Evolutionary conservation across 129 eudicot species (phyloP).

Genomic region (Tanacetum coccineum): DNA sequence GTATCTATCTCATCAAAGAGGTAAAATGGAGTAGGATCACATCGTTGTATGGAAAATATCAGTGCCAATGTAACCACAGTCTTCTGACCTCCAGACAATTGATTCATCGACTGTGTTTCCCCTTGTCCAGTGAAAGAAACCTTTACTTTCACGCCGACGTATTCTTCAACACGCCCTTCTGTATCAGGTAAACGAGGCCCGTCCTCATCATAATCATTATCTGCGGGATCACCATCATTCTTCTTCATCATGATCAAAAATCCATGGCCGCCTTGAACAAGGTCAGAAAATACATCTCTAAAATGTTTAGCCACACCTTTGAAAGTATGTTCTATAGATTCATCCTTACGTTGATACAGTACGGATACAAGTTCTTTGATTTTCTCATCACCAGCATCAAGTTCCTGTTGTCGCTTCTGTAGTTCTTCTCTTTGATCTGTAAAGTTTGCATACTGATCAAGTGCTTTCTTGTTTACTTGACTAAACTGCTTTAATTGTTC

Average conservation of each 20-base stretch:
- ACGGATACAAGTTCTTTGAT: slow-evolving; percentile 84
- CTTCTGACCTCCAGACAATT: slow-evolving; percentile 98
- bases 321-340: slow-evolving; percentile 96
- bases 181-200: slow-evolving; percentile 60
- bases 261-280: slow-evolving; percentile 98
- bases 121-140: slow-evolving; percentile 99
- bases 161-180: slow-evolving; percentile 93
- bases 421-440: slow-evolving; percentile 95
- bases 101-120: slow-evolving; percentile 98
- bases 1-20: slow-evolving; percentile 99
- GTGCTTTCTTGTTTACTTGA: slow-evolving; percentile 99
- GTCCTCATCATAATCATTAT: slow-evolving; percentile 83
- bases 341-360: slow-evolving; percentile 93
- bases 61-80: slow-evolving; percentile 92
- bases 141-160: slow-evolving; percentile 98
- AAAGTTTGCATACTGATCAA: slow-evolving; percentile 95
- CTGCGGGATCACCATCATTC: slow-evolving; percentile 85
- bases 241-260: slow-evolving; percentile 93
- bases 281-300: slow-evolving; percentile 93
- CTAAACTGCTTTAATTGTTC: slow-evolving; percentile 93
- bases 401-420: slow-evolving; percentile 89
- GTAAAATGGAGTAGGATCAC: slow-evolving; percentile 98
- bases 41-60: slow-evolving; percentile 91
- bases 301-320: slow-evolving; percentile 98
- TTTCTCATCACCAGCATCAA: slow-evolving; percentile 99